These are phyloP conservation scores for Tanozyma kutaoensis DNA, from an alignment of 805 yeast genomes.

Conservation along the genomic window DNA sequence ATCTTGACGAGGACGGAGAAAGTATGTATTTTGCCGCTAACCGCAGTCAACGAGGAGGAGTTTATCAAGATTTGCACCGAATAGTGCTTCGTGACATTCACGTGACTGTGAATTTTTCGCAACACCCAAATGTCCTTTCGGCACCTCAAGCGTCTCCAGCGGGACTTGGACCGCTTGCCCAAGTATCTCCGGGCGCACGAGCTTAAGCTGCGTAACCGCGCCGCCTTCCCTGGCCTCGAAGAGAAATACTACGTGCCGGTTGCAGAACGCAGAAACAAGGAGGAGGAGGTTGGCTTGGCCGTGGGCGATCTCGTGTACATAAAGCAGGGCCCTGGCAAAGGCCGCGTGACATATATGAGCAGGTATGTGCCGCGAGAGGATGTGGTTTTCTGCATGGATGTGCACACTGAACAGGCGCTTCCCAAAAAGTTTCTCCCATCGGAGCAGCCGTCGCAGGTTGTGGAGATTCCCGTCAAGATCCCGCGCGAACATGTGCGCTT, in stretches of 20 bases:
- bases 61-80: slow-evolving; percentile 83
- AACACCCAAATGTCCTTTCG: not conserved
- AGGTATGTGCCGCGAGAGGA: slow-evolving; percentile 44
- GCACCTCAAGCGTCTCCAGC: slow-evolving; percentile 16
- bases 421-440: no score
- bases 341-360: slow-evolving; percentile 58
- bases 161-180: slow-evolving; percentile 20
- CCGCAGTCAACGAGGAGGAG: slow-evolving; percentile 64
- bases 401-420: no score
- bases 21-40: slow-evolving; percentile 29
- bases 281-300: slow-evolving; percentile 46
- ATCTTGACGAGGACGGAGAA: slow-evolving; percentile 91
- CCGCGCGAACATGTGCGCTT: slow-evolving; percentile 51
- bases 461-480: no score
- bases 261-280: slow-evolving; percentile 23
- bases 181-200: slow-evolving; percentile 15
- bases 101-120: not conserved
- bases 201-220: slow-evolving; percentile 9
- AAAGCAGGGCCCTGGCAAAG: slow-evolving; percentile 55
- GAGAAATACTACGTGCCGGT: slow-evolving; percentile 5
- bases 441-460: no score
- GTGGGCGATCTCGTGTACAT: slow-evolving; percentile 73
- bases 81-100: slow-evolving; percentile 3
- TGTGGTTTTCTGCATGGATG: no score
- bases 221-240: slow-evolving; percentile 23